These are phyloP conservation scores for Paxillus ammoniavirescens DNA, from an alignment of 768 basidiomycete species.

Conservation along the genomic window DNA sequence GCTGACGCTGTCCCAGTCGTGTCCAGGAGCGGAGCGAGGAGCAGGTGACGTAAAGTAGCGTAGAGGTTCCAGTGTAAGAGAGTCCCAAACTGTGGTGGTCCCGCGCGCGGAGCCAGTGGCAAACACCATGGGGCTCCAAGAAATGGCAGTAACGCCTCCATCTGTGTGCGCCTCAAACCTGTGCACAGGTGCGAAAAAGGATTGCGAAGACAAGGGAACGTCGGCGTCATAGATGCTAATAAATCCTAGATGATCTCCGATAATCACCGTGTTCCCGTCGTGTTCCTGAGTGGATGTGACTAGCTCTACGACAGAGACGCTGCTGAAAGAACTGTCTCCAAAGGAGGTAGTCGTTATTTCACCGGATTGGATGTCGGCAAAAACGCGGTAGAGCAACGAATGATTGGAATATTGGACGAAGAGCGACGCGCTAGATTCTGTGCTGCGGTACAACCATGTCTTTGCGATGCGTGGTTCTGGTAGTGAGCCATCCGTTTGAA, in stretches of 20 bases:
- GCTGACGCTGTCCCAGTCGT: constrained; percentile 44
- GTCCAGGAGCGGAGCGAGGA: constrained; percentile 31
- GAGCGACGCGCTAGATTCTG: constrained; percentile 23
- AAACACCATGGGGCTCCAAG: constrained; percentile 58
- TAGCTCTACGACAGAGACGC: constrained; percentile 50
- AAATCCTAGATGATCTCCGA: constrained; percentile 65
- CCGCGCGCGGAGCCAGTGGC: constrained; percentile 68
- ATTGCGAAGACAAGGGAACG: constrained; percentile 5
- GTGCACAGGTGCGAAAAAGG: constrained; percentile 33
- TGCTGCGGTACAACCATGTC: constrained; percentile 16
- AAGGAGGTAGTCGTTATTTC: constrained; percentile 40
- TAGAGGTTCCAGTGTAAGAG: constrained; percentile 56
- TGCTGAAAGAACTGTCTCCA: constrained; percentile 51
- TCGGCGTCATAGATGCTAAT: constrained; percentile 61
- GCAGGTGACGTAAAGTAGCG: constrained; percentile 53
- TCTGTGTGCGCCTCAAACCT: constrained; percentile 66
- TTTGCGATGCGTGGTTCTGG: constrained; percentile 10
- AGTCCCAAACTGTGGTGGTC: constrained; percentile 60
- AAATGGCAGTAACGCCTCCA: constrained; percentile 60
- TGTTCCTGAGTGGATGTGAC: constrained; percentile 38
- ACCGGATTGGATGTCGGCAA: constrained; percentile 31
- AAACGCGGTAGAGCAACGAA: constrained; percentile 51
- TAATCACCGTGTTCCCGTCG: constrained; percentile 54
- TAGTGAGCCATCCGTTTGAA: background rate
- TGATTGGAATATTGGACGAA: constrained; percentile 53